Percentiles rank a stretch among this genome's conserved stretches.
phyloP scores from a whole-genome alignment of 345 rosid genomes.

The Melaleuca alternifolia region DNA sequence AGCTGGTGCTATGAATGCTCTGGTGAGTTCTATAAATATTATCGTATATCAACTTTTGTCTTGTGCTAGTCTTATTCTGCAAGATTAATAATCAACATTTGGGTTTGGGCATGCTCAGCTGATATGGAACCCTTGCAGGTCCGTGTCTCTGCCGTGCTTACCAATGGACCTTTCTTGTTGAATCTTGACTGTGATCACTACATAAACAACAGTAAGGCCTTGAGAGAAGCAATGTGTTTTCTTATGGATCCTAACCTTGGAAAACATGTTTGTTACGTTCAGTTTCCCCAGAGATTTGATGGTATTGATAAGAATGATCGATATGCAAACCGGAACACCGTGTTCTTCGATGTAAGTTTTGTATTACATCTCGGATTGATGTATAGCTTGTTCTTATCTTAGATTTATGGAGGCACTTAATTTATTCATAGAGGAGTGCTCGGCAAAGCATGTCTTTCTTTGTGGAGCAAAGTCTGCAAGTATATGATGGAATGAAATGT shows the following conservation, averaged over 20 bases:
- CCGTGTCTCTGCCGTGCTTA: constrained; percentile 82
- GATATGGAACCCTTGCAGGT: constrained; percentile 35
- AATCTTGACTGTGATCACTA: constrained; percentile 97
- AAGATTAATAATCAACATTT: not conserved
- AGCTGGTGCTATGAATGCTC: constrained; percentile 95
- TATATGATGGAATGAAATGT: not conserved
- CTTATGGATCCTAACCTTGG: constrained; percentile 91
- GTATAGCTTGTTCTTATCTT: not conserved
- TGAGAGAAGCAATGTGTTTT: constrained; percentile 93
- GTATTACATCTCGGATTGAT: not conserved
- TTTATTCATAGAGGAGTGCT: not conserved
- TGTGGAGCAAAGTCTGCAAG: not conserved
- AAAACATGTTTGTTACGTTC: constrained; percentile 81
- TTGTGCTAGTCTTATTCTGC: not conserved
- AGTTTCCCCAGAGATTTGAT: constrained; percentile 92
- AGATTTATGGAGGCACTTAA: not conserved
- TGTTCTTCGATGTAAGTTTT: constrained; percentile 83
- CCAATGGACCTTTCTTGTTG: constrained; percentile 85
- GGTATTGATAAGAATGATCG: constrained; percentile 83
- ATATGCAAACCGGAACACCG: constrained; percentile 86
- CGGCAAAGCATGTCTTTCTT: not conserved
- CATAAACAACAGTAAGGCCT: constrained; percentile 85
- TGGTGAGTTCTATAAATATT: constrained; percentile 28
- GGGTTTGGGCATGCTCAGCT: not conserved
- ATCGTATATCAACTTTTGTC: not conserved